These are phyloP conservation scores for Periconia macrospinosa DNA, from an alignment of 2,329 filamentous ascomycete species.

Conservation along the genomic window DNA sequence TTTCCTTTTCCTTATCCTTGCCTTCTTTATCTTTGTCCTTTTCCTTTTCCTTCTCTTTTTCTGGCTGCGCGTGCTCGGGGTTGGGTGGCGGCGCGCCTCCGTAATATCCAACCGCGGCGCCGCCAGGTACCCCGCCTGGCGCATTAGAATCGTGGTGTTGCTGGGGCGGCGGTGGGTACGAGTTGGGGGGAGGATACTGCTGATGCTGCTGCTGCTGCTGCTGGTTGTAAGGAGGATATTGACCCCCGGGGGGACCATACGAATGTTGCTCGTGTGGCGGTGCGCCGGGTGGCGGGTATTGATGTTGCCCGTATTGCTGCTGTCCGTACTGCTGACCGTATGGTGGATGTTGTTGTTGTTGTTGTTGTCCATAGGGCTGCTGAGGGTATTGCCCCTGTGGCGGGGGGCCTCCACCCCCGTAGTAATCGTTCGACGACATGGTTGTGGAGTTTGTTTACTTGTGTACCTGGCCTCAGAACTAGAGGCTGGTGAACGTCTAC, in stretches of 20 bases:
- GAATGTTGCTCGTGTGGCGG: not conserved
- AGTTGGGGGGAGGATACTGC: not conserved
- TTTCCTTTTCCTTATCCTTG: not conserved
- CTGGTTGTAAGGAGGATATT: not conserved
- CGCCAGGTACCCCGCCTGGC: not conserved
- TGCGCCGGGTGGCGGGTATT: not conserved
- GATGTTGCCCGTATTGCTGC: not conserved
- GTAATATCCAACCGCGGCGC: not conserved
- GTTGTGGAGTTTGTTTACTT: not conserved
- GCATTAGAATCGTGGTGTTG: not conserved
- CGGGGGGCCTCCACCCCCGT: not conserved
- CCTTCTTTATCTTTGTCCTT: not conserved
- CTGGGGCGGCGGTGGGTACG: not conserved
- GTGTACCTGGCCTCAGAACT: too few relatives aligned
- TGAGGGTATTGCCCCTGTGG: not conserved
- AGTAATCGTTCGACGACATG: constrained; percentile 1
- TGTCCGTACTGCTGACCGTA: not conserved
- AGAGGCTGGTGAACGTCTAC: too few relatives aligned
- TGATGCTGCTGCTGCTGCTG: not conserved
- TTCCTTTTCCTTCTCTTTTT: not conserved
- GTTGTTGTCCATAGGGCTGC: not conserved
- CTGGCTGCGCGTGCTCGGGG: not conserved
- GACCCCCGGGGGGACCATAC: not conserved
- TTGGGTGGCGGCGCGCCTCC: not conserved
- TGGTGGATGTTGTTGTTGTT: too few relatives aligned